Base-by-base conservation (phyloP, 306 rosid genomes). In the Heteromeles arbutifolia region DNA sequence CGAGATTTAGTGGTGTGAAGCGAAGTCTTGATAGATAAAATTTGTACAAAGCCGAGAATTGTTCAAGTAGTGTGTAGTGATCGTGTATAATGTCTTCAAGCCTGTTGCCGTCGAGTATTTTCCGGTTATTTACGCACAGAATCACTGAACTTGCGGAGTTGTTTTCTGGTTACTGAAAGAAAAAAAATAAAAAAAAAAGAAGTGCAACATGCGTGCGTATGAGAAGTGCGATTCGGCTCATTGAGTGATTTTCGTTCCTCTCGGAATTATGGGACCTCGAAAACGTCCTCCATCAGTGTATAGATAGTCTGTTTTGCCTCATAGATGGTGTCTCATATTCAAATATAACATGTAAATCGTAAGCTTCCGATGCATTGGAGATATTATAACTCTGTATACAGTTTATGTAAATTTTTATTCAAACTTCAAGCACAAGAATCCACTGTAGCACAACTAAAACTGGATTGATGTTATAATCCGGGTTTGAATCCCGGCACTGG, bases 21-120 rank as follows among this genome's bases (percentile, higher is more conserved):
- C 28, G 9, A 59, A 68, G 76, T 28, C 69, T 21, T 54, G 54
- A 50, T 15, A 45, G 64, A 17, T 62, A 13, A 72, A 76, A 53
- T 39, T 34, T 78, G 77, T 72, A 71, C 43, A 78, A 39, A 78
- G 9, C 37, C 64, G 22, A 53, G 77, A 50, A 50, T 72, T 72
- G 81, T 65, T 65, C 48, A 9, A 29, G 77, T 52, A 32, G 81
- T 78, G 37, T 48, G 68, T 7, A 71, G 77, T 61, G 32, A 2
- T 72, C 64, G 66, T 71, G 39, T 69, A 53, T 61, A 29, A 37
- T 57, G 67, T 77, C 24, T 54, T 12, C 2, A 17, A 76, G 37
- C 52, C 56, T 15, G 59, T 6, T 15, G 32, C 58, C 4, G 61
- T 39, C 41, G 2, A 8, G 34, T 37, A 4, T 73, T 14, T 79